Conservation (phyloP, 768 basidiomycete genomes). For the Collybiopsis luxurians region DNA sequence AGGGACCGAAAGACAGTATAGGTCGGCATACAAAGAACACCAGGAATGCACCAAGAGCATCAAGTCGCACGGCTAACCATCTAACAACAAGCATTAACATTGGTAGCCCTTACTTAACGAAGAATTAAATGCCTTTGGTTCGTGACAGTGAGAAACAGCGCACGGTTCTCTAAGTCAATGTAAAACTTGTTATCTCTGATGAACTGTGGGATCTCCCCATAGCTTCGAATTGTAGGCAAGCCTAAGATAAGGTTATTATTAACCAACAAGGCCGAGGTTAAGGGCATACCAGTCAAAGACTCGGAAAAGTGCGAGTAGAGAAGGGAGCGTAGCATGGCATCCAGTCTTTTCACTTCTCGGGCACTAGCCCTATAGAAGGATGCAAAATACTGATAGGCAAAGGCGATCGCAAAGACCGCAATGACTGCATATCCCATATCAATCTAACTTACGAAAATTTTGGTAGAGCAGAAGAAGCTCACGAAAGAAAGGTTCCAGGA, state of each 20-base stretch:
- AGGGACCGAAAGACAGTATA: background rate
- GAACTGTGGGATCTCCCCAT: conserved; percentile 63
- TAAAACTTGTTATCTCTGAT: conserved; percentile 59
- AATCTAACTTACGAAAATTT: no score
- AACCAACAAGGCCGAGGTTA: background rate
- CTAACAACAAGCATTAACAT: no score
- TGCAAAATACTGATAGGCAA: conserved; percentile 67
- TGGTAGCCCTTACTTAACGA: no score
- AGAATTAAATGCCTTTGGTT: conserved; percentile 66
- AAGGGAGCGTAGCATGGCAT: conserved; percentile 69
- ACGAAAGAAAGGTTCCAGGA: conserved; percentile 63
- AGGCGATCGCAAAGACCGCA: conserved; percentile 46
- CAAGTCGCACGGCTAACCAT: conserved; percentile 72
- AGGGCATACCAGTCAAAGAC: conserved; percentile 52
- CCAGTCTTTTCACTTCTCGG: conserved; percentile 67
- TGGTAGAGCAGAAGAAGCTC: conserved; percentile 17
- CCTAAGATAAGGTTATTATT: conserved; percentile 24
- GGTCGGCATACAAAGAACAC: conserved; percentile 45
- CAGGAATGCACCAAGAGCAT: conserved; percentile 62
- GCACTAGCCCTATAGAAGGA: conserved; percentile 70
- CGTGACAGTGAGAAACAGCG: conserved; percentile 60
- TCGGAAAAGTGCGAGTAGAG: conserved; percentile 80
- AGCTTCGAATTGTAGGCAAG: conserved; percentile 69
- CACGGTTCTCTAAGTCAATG: conserved; percentile 74
- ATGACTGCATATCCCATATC: no score